Base-by-base conservation (phyloP, 768 basidiomycete genomes). In the Amanita molliuscula region DNA sequence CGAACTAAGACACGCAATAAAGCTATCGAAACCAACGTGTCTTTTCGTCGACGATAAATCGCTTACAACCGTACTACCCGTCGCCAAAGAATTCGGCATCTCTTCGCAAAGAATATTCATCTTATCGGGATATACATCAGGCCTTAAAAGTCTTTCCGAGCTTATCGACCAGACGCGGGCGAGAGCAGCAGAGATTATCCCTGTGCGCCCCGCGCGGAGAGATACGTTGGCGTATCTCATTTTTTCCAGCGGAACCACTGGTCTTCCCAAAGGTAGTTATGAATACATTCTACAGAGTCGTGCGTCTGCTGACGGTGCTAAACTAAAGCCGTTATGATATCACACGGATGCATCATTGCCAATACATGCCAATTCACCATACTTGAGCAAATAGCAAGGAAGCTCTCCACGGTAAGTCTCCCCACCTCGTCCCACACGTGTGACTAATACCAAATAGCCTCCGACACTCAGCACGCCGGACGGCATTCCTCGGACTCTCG, bases 161-260 rank as follows among this genome's bases (percentile, higher is more conserved):
- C 62, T 82, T 36, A 68, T 82, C 10, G 61, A 67, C 4, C 55
- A 61, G 6, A 71, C 70, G 25, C 65, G 62, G 34, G 55, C 52
- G 10, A 68, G 65, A 23, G 63, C 65, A 0, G 56, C 75, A 1
- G 70, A 75, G 6, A 60, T 67, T 1, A 57, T 76, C 1, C 65
- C 67, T 1, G 62, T 78, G 31, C 71, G 67, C 37, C 66, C 70
- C 0, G 82, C 76, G 0, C 64, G 55, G 15, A 68, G 65, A 26
- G 65, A 81, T 51, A 83, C 81, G 0, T 64, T 86, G 1, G 85
- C 82, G 0, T 85, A 87, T 60, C 67, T 88, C 2, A 67, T 82
- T 0, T 86, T 86, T 59, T 88, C 86, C 1, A 88, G 86, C 56
- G 86, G 86, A 16, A 88, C 87, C 0, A 87, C 75, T 52, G 86